Evolutionary conservation across 1,284 basidiomycete species (phyloP).

Genomic region (Phellopilus nigrolimitatus): DNA sequence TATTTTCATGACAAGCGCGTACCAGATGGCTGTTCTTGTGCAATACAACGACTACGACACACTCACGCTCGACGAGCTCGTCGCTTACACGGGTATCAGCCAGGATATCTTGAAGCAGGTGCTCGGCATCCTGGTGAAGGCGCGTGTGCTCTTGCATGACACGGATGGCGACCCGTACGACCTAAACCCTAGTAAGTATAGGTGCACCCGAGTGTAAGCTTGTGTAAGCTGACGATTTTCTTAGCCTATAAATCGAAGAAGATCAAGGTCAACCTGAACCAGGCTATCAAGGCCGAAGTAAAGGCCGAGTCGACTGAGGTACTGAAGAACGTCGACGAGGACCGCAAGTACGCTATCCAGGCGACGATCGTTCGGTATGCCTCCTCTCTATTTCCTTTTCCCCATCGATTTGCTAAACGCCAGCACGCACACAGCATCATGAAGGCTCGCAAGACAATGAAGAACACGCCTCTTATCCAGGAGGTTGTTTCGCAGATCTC

Average conservation of each 20-base stretch:
- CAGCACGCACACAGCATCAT: constrained; percentile 62
- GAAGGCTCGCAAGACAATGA: constrained; percentile 98
- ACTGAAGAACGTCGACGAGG: constrained; percentile 94
- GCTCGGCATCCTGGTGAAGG: constrained; percentile 80
- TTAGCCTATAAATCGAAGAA: constrained; percentile 96
- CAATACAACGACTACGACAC: constrained; percentile 94
- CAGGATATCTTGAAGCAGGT: constrained; percentile 86
- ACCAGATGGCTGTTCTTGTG: constrained; percentile 91
- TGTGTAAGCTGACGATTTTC: constrained; percentile 1
- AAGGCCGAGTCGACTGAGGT: constrained; percentile 91
- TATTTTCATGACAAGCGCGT: constrained; percentile 92
- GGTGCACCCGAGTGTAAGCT: constrained; percentile 9
- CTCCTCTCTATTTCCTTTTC: not conserved
- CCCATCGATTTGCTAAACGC: not conserved
- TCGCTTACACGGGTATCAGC: constrained; percentile 78
- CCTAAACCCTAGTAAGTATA: constrained; percentile 78
- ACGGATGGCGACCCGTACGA: constrained; percentile 85
- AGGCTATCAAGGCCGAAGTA: constrained; percentile 91
- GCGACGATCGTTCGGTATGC: constrained; percentile 91
- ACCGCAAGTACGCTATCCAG: constrained; percentile 95
- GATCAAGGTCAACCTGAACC: constrained; percentile 91
- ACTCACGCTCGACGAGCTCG: constrained; percentile 76
- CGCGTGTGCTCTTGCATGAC: constrained; percentile 81
- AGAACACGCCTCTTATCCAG: constrained; percentile 90
- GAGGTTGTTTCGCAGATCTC: constrained; percentile 94